Percentiles rank a stretch among this genome's conserved stretches.
Conservation (phyloP, 208 protist species). For the Acanthamoeba culbertsoni region DNA sequence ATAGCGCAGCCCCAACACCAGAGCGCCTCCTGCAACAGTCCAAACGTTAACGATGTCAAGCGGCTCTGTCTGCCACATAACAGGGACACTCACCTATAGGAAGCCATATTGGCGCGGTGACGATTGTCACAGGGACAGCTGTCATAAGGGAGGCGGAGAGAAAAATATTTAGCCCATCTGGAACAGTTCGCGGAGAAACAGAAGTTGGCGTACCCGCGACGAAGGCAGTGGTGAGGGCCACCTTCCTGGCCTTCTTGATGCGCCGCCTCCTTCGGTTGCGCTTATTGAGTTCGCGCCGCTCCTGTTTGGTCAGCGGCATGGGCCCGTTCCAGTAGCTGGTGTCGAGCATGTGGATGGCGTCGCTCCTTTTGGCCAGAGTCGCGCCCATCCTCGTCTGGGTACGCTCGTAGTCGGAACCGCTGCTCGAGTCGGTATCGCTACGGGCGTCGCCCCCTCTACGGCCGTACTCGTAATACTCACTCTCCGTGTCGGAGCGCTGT, state of each 20-base stretch:
- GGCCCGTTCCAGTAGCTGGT: not conserved
- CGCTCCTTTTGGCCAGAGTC: too few relatives aligned
- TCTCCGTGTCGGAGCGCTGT: too few relatives aligned
- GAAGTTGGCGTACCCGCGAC: not conserved
- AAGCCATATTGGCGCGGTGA: not conserved
- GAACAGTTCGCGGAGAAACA: not conserved
- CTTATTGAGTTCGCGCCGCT: not conserved
- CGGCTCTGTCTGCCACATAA: not conserved
- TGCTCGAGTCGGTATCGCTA: not conserved
- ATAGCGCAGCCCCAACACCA: not conserved
- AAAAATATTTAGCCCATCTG: not conserved
- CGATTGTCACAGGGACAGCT: not conserved
- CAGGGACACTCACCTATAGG: not conserved
- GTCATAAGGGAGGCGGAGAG: not conserved
- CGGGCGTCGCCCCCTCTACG: not conserved
- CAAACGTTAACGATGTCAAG: not conserved
- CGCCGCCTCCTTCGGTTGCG: not conserved
- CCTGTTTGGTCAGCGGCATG: not conserved
- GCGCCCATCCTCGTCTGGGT: not conserved
- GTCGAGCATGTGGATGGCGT: not conserved
- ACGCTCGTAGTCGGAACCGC: not conserved
- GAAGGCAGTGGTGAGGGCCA: slow-evolving; percentile 7
- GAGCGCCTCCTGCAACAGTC: not conserved
- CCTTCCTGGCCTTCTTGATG: not conserved
- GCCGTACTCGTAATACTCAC: not conserved